Evolutionary conservation across 768 basidiomycete genomes (phyloP).

Genomic region (Tulasnella sp.): DNA sequence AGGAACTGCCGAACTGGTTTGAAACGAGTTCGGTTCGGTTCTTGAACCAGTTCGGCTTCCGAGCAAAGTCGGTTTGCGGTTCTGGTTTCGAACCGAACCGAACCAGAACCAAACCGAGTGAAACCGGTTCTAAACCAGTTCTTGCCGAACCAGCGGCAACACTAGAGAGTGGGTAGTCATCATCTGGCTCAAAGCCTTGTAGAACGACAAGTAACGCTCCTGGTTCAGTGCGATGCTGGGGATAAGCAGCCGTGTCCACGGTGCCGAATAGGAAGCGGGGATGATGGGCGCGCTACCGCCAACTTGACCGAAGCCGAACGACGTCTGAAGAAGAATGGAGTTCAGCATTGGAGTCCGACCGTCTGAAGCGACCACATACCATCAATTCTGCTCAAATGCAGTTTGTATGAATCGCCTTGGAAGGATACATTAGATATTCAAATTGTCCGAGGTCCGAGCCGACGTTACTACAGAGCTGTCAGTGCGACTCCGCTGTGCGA

Average conservation of each 20-base stretch:
- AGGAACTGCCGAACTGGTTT: too few species aligned
- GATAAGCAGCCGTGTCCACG: constrained; percentile 68
- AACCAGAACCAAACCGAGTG: too few species aligned
- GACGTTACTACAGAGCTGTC: constrained; percentile 57
- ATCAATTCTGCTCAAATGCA: constrained; percentile 81
- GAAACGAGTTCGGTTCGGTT: too few species aligned
- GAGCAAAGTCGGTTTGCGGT: too few species aligned
- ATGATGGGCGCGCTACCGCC: constrained; percentile 88
- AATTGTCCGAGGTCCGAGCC: constrained; percentile 92
- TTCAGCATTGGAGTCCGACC: background rate
- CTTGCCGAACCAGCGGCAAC: too few species aligned
- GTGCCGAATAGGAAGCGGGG: constrained; percentile 86
- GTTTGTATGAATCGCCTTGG: constrained; percentile 90
- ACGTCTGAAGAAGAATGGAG: constrained; percentile 47
- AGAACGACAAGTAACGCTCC: constrained; percentile 58
- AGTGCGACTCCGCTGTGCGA: constrained; percentile 19
- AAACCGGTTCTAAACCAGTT: too few species aligned
- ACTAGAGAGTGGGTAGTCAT: constrained; percentile 87
- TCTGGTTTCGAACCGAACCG: too few species aligned
- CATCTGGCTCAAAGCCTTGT: constrained; percentile 92
- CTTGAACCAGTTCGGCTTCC: too few species aligned
- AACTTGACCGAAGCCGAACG: constrained; percentile 98
- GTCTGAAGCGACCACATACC: constrained; percentile 39
- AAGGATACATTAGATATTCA: too few species aligned
- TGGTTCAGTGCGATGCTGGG: constrained; percentile 67